Conservation (phyloP, 1,284 basidiomycete species). For the Pisolithus thermaeus region DNA sequence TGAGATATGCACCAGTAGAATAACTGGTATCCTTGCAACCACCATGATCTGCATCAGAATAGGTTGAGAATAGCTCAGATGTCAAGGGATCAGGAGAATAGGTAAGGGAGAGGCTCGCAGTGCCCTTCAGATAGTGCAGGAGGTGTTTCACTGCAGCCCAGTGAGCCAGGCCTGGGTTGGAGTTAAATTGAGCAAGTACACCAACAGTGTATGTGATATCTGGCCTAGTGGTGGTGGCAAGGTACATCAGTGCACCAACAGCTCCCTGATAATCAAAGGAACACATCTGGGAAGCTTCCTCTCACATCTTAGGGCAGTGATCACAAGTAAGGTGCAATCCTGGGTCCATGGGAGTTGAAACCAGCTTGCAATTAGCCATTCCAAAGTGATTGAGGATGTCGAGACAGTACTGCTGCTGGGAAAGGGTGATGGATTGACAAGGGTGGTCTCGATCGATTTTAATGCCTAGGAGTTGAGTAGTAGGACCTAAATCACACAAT, state of each 20-base stretch:
- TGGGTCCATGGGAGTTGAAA: no score
- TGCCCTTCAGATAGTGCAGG: background rate
- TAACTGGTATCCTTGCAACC: no score
- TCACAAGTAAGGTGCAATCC: no score
- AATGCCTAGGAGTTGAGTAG: slow-evolving; percentile 32
- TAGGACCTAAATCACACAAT: slow-evolving; percentile 30
- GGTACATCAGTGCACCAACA: slow-evolving; percentile 16
- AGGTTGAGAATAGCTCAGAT: no score
- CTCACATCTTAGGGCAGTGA: no score
- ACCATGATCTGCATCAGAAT: no score
- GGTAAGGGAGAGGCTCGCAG: no score
- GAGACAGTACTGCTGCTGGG: background rate
- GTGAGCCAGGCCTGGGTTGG: background rate
- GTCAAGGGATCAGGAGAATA: no score
- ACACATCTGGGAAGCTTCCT: no score
- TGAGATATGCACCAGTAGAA: slow-evolving; percentile 1
- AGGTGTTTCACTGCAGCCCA: background rate
- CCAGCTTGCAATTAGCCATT: background rate
- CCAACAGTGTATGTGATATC: slow-evolving; percentile 5
- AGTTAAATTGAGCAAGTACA: background rate
- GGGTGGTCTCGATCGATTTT: slow-evolving; percentile 26
- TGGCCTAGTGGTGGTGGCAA: slow-evolving; percentile 9
- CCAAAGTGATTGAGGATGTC: slow-evolving; percentile 24
- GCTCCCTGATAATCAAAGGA: background rate
- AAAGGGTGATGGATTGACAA: background rate